Conservation (phyloP, 169 alveolate species). For the Eimeria sp. region DNA sequence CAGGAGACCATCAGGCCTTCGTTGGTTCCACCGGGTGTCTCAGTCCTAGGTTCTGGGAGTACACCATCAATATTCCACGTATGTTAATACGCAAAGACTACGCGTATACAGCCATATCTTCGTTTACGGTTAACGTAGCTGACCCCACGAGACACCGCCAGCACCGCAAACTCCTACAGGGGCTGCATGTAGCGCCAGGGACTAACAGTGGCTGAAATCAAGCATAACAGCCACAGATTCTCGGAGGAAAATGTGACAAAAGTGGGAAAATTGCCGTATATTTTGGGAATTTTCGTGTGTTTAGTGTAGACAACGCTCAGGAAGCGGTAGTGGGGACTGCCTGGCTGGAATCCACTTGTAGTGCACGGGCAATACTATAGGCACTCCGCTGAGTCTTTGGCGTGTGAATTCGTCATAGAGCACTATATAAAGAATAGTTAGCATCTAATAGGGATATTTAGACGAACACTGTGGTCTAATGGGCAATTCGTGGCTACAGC, state of each 20-base stretch:
- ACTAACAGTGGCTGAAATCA: not conserved
- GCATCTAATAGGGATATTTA: too few species aligned
- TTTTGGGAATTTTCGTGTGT: not conserved
- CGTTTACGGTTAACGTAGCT: not conserved
- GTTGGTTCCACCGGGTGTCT: not conserved
- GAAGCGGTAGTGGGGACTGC: not conserved
- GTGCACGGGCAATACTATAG: too few species aligned
- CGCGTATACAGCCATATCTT: not conserved
- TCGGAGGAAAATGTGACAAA: not conserved
- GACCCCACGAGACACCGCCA: not conserved
- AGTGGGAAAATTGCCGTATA: not conserved
- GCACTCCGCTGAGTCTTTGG: too few species aligned
- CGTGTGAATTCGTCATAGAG: too few species aligned
- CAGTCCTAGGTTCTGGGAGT: not conserved
- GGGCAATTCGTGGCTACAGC: too few species aligned
- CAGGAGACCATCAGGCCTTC: not conserved
- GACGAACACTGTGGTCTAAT: too few species aligned
- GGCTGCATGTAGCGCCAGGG: conserved; percentile 32
- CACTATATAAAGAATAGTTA: too few species aligned
- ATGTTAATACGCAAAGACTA: not conserved
- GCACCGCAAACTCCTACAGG: not conserved
- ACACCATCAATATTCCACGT: not conserved
- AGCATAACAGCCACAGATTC: not conserved
- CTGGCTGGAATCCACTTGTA: not conserved
- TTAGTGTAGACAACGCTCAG: not conserved